Percentiles rank a stretch among this genome's conserved stretches.
These are phyloP conservation scores for Macrophomina pseudophaseolina DNA, from an alignment of 2,329 filamentous ascomycete genomes.

Conservation along the genomic window DNA sequence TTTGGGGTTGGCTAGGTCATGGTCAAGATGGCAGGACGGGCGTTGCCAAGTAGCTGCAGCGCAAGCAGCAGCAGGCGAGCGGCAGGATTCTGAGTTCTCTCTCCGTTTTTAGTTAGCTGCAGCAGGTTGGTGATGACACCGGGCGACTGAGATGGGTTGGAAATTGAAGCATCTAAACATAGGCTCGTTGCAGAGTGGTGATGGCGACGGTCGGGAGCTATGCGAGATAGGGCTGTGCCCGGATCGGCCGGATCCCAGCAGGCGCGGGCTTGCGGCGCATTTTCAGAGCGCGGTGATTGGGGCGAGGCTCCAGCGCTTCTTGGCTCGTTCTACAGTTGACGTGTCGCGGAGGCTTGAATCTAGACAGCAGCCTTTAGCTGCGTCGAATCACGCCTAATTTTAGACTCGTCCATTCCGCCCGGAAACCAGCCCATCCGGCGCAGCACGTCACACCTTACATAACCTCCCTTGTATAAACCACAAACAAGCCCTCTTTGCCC, in stretches of 20 bases:
- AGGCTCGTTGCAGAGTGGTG: not conserved
- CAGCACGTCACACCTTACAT: too few relatives aligned
- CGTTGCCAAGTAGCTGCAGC: conserved; percentile 2
- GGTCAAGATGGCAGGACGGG: conserved; percentile 7
- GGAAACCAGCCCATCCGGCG: too few relatives aligned
- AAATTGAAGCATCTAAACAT: conserved; percentile 14
- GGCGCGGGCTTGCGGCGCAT: not conserved
- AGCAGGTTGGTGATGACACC: not conserved
- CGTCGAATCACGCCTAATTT: conserved; percentile 19
- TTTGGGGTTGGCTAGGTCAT: conserved; percentile 2
- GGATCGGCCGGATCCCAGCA: conserved; percentile 14
- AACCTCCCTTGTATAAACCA: not conserved
- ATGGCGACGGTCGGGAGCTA: not conserved
- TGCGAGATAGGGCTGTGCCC: conserved; percentile 13
- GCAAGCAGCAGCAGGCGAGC: conserved; percentile 3
- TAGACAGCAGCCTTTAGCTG: not conserved
- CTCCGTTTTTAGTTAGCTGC: not conserved
- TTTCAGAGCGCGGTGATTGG: conserved; percentile 5
- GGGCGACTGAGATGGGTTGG: not conserved
- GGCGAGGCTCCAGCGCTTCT: not conserved
- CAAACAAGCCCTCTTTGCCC: not conserved
- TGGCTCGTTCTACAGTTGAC: not conserved
- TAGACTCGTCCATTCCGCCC: not conserved
- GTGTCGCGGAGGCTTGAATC: conserved; percentile 12
- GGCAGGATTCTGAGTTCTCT: not conserved